Percentiles rank a stretch among this genome's conserved stretches.
Conservation (phyloP, 1,139 yeast genomes). For the Pichia cactophila region DNA sequence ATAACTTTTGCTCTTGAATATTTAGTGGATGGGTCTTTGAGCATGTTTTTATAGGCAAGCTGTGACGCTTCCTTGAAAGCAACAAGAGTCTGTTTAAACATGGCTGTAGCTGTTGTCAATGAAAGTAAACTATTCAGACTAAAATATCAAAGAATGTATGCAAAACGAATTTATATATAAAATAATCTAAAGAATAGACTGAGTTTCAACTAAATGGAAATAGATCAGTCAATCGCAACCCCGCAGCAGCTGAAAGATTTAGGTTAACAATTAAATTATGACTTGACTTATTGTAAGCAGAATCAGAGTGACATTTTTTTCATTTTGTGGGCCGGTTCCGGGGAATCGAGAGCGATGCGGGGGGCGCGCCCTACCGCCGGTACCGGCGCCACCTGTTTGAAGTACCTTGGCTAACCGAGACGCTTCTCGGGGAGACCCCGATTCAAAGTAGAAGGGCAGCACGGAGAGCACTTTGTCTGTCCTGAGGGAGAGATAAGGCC, state of each 20-base stretch:
- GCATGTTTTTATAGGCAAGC: constrained; percentile 34
- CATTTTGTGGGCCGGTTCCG: neutral
- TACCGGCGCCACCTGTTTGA: neutral
- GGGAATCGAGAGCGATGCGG: neutral
- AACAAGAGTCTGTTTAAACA: constrained; percentile 25
- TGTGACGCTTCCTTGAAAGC: constrained; percentile 22
- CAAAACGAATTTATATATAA: constrained; percentile 14
- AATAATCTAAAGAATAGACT: neutral
- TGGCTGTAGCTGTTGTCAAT: constrained; percentile 3
- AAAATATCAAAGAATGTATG: neutral
- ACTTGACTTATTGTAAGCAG: too few species aligned
- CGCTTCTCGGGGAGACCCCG: neutral
- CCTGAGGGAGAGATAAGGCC: neutral
- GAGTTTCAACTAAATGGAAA: neutral
- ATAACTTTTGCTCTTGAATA: constrained; percentile 65
- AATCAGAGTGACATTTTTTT: neutral
- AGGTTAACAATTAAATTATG: too few species aligned
- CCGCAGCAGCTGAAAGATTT: neutral
- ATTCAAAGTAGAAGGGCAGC: neutral
- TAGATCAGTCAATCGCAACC: neutral
- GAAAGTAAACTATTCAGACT: too few species aligned
- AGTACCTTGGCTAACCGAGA: neutral
- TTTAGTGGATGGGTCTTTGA: constrained; percentile 71
- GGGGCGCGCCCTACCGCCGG: neutral
- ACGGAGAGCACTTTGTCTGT: neutral